phyloP scores from a whole-genome alignment of 768 basidiomycete genomes.

The Suillus americanus region DNA sequence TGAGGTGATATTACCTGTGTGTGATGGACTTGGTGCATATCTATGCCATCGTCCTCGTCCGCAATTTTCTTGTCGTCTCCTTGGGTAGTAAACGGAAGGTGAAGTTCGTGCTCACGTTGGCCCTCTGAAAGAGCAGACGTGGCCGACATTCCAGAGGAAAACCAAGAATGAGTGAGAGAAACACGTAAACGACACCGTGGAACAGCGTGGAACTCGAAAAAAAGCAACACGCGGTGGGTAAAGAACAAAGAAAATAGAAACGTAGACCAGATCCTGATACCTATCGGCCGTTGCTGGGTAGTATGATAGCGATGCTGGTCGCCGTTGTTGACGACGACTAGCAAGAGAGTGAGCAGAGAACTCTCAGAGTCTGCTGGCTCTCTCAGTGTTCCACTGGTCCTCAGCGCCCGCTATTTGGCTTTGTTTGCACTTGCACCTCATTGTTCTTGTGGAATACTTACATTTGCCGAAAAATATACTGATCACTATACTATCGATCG shows the following conservation, averaged over 20 bases:
- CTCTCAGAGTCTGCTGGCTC: constrained; percentile 21
- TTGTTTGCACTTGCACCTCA: constrained; percentile 19
- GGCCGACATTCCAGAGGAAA: constrained; percentile 41
- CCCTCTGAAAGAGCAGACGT: constrained; percentile 37
- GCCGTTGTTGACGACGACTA: constrained; percentile 32
- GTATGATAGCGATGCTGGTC: constrained; percentile 18
- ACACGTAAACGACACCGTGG: constrained; percentile 26
- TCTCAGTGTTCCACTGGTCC: neutral
- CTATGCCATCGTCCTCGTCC: constrained; percentile 52
- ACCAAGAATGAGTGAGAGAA: constrained; percentile 41
- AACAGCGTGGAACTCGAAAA: constrained; percentile 15
- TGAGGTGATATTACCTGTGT: neutral
- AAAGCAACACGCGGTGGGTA: constrained; percentile 15
- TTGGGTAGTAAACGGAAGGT: constrained; percentile 29
- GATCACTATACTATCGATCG: neutral
- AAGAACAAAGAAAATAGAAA: constrained; percentile 21
- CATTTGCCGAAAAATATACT: neutral
- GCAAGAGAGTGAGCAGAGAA: constrained; percentile 29
- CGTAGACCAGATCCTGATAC: neutral
- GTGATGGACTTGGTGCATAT: constrained; percentile 26
- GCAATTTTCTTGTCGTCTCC: constrained; percentile 53
- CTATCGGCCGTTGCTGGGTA: constrained; percentile 7
- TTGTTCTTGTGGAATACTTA: neutral
- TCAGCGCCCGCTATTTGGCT: constrained; percentile 8
- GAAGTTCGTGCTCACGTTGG: constrained; percentile 37